Conservation (phyloP, 805 yeast genomes). For the Lipomyces kockii region DNA sequence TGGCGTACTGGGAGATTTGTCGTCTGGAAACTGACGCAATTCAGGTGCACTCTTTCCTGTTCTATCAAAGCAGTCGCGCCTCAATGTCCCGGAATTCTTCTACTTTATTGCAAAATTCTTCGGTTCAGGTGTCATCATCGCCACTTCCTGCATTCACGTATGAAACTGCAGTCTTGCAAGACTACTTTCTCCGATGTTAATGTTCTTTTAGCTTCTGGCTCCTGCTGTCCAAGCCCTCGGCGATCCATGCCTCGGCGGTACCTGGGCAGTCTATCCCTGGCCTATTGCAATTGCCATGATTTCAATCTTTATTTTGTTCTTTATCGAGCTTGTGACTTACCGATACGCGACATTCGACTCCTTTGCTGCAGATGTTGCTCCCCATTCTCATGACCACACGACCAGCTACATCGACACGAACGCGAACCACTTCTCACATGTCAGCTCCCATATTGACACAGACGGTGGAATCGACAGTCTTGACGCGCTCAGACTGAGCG, state of each 20-base stretch:
- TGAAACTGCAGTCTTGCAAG: constrained; percentile 46
- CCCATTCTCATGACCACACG: neutral
- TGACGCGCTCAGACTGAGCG: constrained; percentile 16
- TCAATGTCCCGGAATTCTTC: constrained; percentile 26
- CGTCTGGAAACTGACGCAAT: neutral
- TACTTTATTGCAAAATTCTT: constrained; percentile 39
- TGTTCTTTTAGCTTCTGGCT: constrained; percentile 15
- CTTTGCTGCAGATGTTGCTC: constrained; percentile 7
- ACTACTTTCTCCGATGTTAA: neutral
- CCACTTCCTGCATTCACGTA: constrained; percentile 72
- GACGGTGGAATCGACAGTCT: constrained; percentile 21
- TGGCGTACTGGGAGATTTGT: neutral
- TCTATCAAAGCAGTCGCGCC: constrained; percentile 38
- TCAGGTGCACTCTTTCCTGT: constrained; percentile 53
- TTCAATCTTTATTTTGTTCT: constrained; percentile 53
- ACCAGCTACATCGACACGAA: constrained; percentile 8
- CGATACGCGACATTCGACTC: constrained; percentile 43
- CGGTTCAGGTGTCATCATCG: constrained; percentile 78
- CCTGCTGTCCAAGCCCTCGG: constrained; percentile 35
- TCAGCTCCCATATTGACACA: constrained; percentile 34
- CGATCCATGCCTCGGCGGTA: constrained; percentile 33
- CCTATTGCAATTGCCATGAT: constrained; percentile 58
- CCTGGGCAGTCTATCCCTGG: constrained; percentile 60
- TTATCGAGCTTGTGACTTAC: constrained; percentile 56
- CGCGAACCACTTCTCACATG: constrained; percentile 32